Base-by-base conservation (phyloP, 2,329 filamentous ascomycete species). In the Corinectria fuckeliana region DNA sequence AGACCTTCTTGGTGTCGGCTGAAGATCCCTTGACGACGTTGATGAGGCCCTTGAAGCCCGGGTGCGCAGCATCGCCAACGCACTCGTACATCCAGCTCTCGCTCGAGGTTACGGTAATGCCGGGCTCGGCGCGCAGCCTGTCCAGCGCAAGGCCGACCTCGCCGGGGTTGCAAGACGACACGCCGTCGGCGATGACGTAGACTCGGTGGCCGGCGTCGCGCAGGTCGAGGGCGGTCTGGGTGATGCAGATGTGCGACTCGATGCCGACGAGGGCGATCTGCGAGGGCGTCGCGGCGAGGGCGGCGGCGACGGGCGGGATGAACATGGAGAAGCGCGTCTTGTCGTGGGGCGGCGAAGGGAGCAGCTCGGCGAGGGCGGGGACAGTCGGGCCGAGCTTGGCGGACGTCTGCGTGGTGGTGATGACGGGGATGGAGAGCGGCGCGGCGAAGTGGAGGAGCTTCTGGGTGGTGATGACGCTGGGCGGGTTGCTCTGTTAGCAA, bases 281-380 rank as follows among this genome's bases (percentile, higher is more conserved):
- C 20, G 85, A 78, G 1, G 72, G 72, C 1, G n/a, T n/a, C n/a
- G 76, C 69, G 1, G 71, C 62, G 18, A 77, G 68, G 44, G 69
- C 30, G 62, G 68, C 63, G 23, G 82, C 78, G 41, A 97, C 80
- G 36, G 88, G 82, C 0, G 92, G 90, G 2, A 90, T 87, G 74
- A 87, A 84, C 93, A 98, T 98, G 72, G 88, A 92, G 81, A 98
- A 98, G 50, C 85, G 83, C 5, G 92, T 94, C 80, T 98, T 98
- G 82, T 98, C 94, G 68, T 86, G 80, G 70, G 91, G 78, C 36
- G 78, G 58, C 2, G 86, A 84, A 57, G 81, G 70, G 53, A 89
- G 81, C 44, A 83, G 77, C 5, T 80, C 71, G 60, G 81, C 76
- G 20, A 98, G 85, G 72, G 95, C 88, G 4, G 88, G 71, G 62